phyloP scores from a whole-genome alignment of 495 filamentous ascomycete species.

The Chaetomium tenue region DNA sequence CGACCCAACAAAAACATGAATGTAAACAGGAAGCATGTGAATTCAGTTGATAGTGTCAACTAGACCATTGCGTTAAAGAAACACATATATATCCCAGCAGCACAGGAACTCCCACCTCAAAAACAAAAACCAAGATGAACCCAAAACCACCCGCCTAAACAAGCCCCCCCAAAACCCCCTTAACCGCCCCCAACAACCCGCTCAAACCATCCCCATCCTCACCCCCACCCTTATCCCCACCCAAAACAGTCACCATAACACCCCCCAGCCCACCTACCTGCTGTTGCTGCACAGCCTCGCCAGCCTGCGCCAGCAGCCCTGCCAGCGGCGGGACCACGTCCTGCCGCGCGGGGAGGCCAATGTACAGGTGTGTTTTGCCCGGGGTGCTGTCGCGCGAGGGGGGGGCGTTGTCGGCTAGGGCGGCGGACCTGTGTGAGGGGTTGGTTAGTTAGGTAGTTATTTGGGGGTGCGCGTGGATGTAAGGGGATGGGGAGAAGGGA shows the following conservation, averaged over 20 bases:
- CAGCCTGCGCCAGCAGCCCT: neutral
- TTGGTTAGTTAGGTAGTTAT: neutral
- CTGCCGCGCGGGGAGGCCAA: neutral
- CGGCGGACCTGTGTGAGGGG: neutral
- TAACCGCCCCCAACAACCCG: neutral
- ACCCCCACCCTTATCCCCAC: neutral
- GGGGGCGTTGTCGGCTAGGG: neutral
- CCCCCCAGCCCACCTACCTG: neutral
- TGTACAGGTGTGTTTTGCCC: neutral
- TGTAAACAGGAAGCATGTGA: neutral
- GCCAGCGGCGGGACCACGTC: neutral
- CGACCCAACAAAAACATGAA: neutral
- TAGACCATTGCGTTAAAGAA: neutral
- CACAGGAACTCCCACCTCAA: neutral
- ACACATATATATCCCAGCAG: neutral
- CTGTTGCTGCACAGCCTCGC: neutral
- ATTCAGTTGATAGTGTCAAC: neutral
- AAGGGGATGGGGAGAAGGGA: neutral
- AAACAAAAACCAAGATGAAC: neutral
- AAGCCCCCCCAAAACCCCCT: neutral
- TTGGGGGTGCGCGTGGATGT: no score
- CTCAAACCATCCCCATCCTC: neutral
- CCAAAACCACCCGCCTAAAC: neutral
- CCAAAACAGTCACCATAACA: neutral
- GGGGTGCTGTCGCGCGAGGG: neutral